Base-by-base conservation (phyloP, 1,284 basidiomycete species). In the Pyrrhoderma lamaoense region DNA sequence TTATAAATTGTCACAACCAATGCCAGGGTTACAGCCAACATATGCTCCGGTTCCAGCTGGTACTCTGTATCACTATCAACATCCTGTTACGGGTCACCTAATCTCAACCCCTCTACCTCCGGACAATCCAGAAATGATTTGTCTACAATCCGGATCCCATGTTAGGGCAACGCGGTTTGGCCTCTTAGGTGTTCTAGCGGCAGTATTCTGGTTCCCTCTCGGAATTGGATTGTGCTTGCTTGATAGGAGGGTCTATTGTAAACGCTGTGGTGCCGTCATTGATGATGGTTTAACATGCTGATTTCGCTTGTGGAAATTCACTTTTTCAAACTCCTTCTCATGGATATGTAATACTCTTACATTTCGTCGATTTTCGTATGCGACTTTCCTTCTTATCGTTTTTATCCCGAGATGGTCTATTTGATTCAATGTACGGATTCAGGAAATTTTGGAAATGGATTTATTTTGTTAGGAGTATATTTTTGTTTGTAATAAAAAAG, bases 171-270 rank as follows among this genome's bases (percentile, higher is more conserved):
- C 81, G 18, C 74, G 70, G 45, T 90, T 27, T 25, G 40, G 47
- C 14, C 34, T 38, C 52, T 14, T 55, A 86, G 85, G 86, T 54
- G 65, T 90, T 22, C 67, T 90, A 16, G 83, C 84, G 11, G 87
- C 87, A 2, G 68, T 90, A 21, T 70, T 90, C 56, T 90, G 87
- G 85, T 90, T 90, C 68, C 87, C 87, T 1, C 65, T 89, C 0
- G 87, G 87, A 4, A 72, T 90, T 42, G 84, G 77, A 2, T 67
- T 84, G 4, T 89, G 88, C 61, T 63, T 90, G 13, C 69, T 90
- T 14, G 87, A 90, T 62, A 73, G 82, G 45, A 69, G 72, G 47
- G 79, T 85, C 37, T 74, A 71, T 54, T 90, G 86, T 65, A 65
- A 61, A 19, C 77, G 84, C 9, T 89, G 76, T 46, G 75, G 75